phyloP scores from a whole-genome alignment of 2,329 filamentous ascomycete species.

The Aureobasidium mangrovei region DNA sequence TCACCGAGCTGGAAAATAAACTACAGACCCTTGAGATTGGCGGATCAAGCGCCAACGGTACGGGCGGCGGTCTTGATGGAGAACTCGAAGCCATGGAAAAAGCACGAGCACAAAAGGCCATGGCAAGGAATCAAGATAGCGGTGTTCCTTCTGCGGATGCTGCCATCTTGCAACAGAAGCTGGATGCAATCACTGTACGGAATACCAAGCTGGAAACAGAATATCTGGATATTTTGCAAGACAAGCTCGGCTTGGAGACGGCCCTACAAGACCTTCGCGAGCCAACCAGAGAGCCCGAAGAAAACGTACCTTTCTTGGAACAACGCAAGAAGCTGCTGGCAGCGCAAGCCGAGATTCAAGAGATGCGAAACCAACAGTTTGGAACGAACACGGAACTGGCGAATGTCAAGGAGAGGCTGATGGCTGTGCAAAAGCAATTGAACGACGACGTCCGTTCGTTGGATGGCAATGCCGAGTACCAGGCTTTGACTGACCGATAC shows the following conservation, averaged over 20 bases:
- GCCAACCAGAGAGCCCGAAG: slow-evolving; percentile 24
- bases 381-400: slow-evolving; percentile 17
- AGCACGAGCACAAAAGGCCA: slow-evolving; percentile 16
- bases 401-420: slow-evolving; percentile 17
- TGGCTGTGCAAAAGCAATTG: slow-evolving; percentile 12
- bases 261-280: slow-evolving; percentile 31
- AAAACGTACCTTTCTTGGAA: slow-evolving; percentile 19
- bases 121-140: slow-evolving; percentile 4
- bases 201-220: slow-evolving; percentile 31
- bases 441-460: slow-evolving; percentile 13
- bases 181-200: slow-evolving; percentile 30
- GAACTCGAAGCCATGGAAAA: slow-evolving; percentile 31
- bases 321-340: slow-evolving; percentile 18
- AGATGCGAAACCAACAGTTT: slow-evolving; percentile 23
- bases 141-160: slow-evolving; percentile 15
- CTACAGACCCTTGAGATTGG: slow-evolving; percentile 35
- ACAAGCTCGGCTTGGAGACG: slow-evolving; percentile 24
- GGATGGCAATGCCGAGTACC: slow-evolving; percentile 16
- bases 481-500: slow-evolving; percentile 16
- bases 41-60: slow-evolving; percentile 14
- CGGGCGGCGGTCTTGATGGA: slow-evolving; percentile 30
- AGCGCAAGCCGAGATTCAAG: slow-evolving; percentile 21
- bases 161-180: slow-evolving; percentile 32
- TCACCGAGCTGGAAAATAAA: slow-evolving; percentile 38
- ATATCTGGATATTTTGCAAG: slow-evolving; percentile 34